A percentile compares a stretch with the other conserved stretches of the same genome.
phyloP scores from a whole-genome alignment of 768 basidiomycete species.

The Leccinum sublutescens region DNA sequence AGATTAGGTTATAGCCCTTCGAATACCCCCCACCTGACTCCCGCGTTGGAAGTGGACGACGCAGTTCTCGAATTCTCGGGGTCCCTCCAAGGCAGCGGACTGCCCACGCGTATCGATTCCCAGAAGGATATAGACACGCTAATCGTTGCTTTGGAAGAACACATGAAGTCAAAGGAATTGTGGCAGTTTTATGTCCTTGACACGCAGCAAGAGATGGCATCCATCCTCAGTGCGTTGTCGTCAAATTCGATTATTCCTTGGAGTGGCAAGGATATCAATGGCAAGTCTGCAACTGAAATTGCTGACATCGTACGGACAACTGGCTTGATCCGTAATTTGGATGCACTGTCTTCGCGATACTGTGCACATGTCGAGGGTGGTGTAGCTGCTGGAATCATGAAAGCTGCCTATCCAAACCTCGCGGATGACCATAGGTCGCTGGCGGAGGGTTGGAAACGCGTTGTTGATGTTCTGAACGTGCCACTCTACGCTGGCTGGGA shows the following conservation, averaged over 20 bases:
- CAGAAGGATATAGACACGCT: constrained; percentile 68
- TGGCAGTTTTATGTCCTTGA: constrained; percentile 97
- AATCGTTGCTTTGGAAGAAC: constrained; percentile 57
- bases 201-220: constrained; percentile 55
- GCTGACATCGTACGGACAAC: constrained; percentile 58
- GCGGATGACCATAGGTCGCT: constrained; percentile 49
- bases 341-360: constrained; percentile 62
- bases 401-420: constrained; percentile 59
- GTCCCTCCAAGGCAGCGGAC: constrained; percentile 57
- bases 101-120: constrained; percentile 70
- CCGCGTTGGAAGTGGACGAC: constrained; percentile 90
- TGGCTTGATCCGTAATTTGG: constrained; percentile 57
- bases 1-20: constrained; percentile 78
- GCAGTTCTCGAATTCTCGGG: constrained; percentile 81
- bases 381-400: constrained; percentile 71
- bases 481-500: constrained; percentile 86
- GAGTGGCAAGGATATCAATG: constrained; percentile 56
- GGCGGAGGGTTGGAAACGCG: constrained; percentile 66
- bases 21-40: constrained; percentile 88
- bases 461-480: constrained; percentile 88
- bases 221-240: constrained; percentile 40
- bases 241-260: constrained; percentile 48
- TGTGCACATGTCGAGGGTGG: constrained; percentile 60
- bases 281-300: constrained; percentile 62
- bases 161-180: constrained; percentile 64